Evolutionary conservation across 192 early-diverging fungal genomes (phyloP).

Genomic region (Rhizophlyctis rosea): DNA sequence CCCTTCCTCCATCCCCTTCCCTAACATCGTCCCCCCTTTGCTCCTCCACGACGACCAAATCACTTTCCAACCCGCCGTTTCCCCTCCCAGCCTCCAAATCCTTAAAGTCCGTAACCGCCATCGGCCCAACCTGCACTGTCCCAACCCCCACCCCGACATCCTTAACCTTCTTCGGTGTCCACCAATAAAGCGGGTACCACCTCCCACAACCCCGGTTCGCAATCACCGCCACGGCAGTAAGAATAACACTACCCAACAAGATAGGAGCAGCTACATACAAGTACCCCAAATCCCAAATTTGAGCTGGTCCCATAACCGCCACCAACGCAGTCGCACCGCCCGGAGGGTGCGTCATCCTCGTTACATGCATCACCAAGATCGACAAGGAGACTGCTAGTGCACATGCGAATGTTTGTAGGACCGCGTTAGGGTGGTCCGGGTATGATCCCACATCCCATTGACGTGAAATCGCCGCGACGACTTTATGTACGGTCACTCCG

Average conservation of each 20-base stretch:
- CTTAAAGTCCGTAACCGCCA: too few relatives aligned
- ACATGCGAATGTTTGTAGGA: constrained; percentile 8
- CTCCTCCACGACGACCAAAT: too few relatives aligned
- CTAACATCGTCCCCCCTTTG: too few relatives aligned
- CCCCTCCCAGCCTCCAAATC: too few relatives aligned
- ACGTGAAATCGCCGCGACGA: constrained; percentile 6
- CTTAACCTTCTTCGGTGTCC: too few relatives aligned
- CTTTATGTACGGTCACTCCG: constrained; percentile 18
- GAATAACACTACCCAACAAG: background rate
- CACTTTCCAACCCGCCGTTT: too few relatives aligned
- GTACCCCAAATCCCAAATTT: constrained; percentile 19
- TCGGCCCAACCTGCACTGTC: too few relatives aligned
- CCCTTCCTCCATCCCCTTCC: too few relatives aligned
- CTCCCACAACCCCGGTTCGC: constrained; percentile 6
- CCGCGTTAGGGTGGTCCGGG: too few relatives aligned
- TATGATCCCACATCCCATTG: too few relatives aligned
- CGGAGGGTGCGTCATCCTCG: constrained; percentile 29
- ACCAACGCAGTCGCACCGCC: constrained; percentile 29
- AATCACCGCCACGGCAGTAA: constrained; percentile 1
- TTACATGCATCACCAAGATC: constrained; percentile 24
- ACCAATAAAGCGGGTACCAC: constrained; percentile 17
- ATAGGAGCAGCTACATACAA: constrained; percentile 10
- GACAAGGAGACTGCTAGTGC: constrained; percentile 23
- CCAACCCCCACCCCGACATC: too few relatives aligned
- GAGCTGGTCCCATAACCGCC: constrained; percentile 8